These are phyloP conservation scores for Cladochytrium replicatum DNA, from an alignment of 192 early-diverging fungal species.

Conservation along the genomic window DNA sequence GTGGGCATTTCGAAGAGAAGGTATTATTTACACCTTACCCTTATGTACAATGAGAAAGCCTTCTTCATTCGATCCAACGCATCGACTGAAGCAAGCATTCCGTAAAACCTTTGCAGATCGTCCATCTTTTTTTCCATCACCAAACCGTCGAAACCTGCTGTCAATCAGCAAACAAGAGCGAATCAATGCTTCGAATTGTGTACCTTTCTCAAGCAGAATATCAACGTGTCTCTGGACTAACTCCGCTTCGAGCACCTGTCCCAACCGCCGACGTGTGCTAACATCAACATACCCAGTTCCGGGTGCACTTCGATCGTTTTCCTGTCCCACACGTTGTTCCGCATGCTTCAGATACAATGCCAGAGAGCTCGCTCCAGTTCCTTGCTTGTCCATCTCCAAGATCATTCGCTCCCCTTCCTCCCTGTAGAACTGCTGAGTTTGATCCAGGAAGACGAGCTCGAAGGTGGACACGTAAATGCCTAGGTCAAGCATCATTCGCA, in stretches of 20 bases:
- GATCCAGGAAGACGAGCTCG: constrained; percentile 56
- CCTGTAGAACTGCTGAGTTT: constrained; percentile 63
- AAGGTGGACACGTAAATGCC: constrained; percentile 61
- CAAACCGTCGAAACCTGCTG: background rate
- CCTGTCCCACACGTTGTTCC: constrained; percentile 59
- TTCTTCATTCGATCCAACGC: constrained; percentile 55
- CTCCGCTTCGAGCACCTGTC: constrained; percentile 51
- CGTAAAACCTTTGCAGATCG: constrained; percentile 64
- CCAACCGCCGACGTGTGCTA: constrained; percentile 51
- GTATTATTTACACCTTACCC: constrained; percentile 51
- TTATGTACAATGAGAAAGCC: constrained; percentile 53
- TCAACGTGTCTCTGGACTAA: constrained; percentile 62
- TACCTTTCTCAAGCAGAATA: constrained; percentile 55
- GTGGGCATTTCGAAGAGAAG: constrained; percentile 22
- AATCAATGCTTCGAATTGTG: constrained; percentile 2
- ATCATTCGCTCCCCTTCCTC: constrained; percentile 57
- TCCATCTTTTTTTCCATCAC: constrained; percentile 58
- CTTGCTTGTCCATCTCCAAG: constrained; percentile 21
- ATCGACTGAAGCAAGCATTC: constrained; percentile 55
- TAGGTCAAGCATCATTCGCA: constrained; percentile 74
- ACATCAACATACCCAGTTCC: constrained; percentile 60
- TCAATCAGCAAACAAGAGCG: background rate
- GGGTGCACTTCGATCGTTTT: constrained; percentile 39
- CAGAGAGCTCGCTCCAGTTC: constrained; percentile 24
- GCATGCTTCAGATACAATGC: constrained; percentile 67